Percentiles rank a stretch among this genome's conserved stretches.
Conservation (phyloP, 2,329 filamentous ascomycete genomes). For the Sarocladium kiliense region DNA sequence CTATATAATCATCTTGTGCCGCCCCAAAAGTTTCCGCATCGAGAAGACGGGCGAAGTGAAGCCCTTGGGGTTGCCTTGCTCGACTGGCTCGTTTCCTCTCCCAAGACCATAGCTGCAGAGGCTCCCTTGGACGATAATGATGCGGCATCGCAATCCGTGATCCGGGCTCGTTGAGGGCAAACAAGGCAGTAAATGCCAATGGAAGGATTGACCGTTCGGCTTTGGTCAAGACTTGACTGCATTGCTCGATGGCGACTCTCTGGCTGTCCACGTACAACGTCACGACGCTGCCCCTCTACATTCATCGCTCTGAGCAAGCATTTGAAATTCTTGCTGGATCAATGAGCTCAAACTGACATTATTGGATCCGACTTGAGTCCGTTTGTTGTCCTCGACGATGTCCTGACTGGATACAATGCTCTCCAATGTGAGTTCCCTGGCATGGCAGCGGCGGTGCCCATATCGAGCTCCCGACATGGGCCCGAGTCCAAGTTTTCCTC, state of each 20-base stretch:
- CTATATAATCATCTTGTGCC: constrained; percentile 2
- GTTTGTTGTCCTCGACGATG: constrained; percentile 41
- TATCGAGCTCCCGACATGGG: constrained; percentile 40
- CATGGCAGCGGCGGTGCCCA: constrained; percentile 40
- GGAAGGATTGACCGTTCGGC: not conserved
- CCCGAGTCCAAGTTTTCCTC: constrained; percentile 55
- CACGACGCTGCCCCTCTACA: constrained; percentile 28
- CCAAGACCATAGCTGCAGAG: not conserved
- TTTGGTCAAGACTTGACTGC: not conserved
- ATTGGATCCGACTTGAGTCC: constrained; percentile 18
- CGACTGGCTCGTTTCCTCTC: not conserved
- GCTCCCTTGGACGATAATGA: not conserved
- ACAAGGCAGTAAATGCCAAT: not conserved
- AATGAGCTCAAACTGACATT: not conserved
- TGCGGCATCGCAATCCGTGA: constrained; percentile 7
- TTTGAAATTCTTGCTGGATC: too few relatives aligned
- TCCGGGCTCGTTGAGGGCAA: constrained; percentile 2
- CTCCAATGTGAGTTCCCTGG: constrained; percentile 58
- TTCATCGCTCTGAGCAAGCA: constrained; percentile 23
- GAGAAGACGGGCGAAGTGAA: not conserved
- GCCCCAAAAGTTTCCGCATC: not conserved
- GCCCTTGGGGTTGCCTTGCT: not conserved
- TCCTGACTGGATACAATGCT: constrained; percentile 45
- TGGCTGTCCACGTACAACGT: not conserved
- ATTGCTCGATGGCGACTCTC: not conserved